A percentile compares a stretch with the other conserved stretches of the same genome.
These are phyloP conservation scores for Colletotrichum spinosum DNA, from an alignment of 2,329 filamentous ascomycete genomes.

Conservation along the genomic window DNA sequence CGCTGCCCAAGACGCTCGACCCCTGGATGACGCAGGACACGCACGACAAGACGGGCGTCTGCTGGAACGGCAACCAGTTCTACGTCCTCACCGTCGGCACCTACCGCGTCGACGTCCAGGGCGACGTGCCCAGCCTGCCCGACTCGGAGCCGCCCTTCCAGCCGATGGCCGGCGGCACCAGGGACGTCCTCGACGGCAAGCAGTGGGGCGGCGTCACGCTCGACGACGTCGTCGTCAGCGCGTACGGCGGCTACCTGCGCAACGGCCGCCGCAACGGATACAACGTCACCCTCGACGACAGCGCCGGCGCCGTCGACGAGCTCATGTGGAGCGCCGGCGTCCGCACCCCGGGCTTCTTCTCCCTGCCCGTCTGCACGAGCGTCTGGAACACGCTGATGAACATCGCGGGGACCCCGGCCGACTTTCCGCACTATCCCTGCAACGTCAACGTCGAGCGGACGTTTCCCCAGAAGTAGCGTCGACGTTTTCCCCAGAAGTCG, in stretches of 20 bases:
- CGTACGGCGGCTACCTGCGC: slow-evolving; percentile 2
- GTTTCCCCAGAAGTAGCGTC: not conserved
- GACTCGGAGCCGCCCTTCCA: slow-evolving; percentile 15
- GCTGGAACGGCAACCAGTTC: slow-evolving; percentile 26
- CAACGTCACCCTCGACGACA: slow-evolving; percentile 15
- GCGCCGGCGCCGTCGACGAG: slow-evolving; percentile 2
- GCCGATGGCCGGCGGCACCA: not conserved
- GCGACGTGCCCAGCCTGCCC: not conserved
- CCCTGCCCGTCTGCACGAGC: slow-evolving; percentile 22
- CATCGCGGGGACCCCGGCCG: not conserved
- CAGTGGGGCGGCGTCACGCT: slow-evolving; percentile 21
- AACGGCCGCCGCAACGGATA: slow-evolving; percentile 26
- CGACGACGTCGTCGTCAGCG: slow-evolving; percentile 26
- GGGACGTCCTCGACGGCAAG: slow-evolving; percentile 24
- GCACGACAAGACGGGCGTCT: slow-evolving; percentile 9
- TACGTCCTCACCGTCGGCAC: slow-evolving; percentile 13
- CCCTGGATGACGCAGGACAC: slow-evolving; percentile 23
- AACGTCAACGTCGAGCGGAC: slow-evolving; percentile 7
- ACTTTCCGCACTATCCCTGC: slow-evolving; percentile 10
- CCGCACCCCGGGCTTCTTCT: slow-evolving; percentile 18
- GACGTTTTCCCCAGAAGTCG: not conserved
- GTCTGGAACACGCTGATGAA: slow-evolving; percentile 21
- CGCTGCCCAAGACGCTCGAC: slow-evolving; percentile 13
- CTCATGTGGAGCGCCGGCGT: slow-evolving; percentile 9
- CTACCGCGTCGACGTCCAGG: slow-evolving; percentile 2